A percentile compares a stretch with the other conserved stretches of the same genome.
phyloP scores from a whole-genome alignment of 2,329 filamentous ascomycete genomes.

The Colletotrichum navitas region DNA sequence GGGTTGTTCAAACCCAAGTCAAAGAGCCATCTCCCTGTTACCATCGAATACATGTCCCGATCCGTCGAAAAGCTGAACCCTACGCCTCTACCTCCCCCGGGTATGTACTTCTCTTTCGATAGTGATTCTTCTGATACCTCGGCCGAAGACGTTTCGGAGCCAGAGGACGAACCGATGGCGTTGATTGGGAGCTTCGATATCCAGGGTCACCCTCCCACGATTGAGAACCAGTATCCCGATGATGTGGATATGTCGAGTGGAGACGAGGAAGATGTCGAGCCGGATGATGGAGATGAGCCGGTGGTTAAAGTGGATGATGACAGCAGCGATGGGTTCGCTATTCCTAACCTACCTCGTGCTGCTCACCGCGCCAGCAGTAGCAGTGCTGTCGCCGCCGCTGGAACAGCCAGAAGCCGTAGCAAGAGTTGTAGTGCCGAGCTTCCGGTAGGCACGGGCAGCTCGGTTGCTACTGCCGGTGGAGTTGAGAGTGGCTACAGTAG shows the following conservation, averaged over 20 bases:
- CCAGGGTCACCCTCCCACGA: constrained; percentile 52
- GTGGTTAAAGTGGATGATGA: constrained; percentile 16
- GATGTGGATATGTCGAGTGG: constrained; percentile 56
- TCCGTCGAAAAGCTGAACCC: constrained; percentile 60
- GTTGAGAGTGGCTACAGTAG: constrained; percentile 55
- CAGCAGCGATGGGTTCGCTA: constrained; percentile 32
- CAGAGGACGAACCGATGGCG: constrained; percentile 48
- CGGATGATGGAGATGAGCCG: constrained; percentile 42
- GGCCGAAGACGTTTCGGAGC: constrained; percentile 48
- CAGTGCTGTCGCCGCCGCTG: constrained; percentile 52
- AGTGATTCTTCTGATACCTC: constrained; percentile 51
- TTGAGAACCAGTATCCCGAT: constrained; percentile 56
- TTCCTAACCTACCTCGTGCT: constrained; percentile 45
- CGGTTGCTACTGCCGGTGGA: constrained; percentile 56
- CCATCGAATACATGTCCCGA: constrained; percentile 61
- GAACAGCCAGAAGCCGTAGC: constrained; percentile 48
- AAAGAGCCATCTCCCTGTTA: constrained; percentile 44
- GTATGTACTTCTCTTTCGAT: constrained; percentile 65
- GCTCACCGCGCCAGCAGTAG: constrained; percentile 41
- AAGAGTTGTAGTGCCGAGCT: constrained; percentile 50
- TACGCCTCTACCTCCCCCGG: constrained; percentile 64
- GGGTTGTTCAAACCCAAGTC: constrained; percentile 19
- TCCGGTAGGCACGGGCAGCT: constrained; percentile 50
- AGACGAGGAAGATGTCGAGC: constrained; percentile 50
- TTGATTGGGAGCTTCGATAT: constrained; percentile 47